Evolutionary conservation across 192 early-diverging fungal species (phyloP), one percentile per base, ranked within the genome.

Genomic region (Lobosporangium transversale): DNA sequence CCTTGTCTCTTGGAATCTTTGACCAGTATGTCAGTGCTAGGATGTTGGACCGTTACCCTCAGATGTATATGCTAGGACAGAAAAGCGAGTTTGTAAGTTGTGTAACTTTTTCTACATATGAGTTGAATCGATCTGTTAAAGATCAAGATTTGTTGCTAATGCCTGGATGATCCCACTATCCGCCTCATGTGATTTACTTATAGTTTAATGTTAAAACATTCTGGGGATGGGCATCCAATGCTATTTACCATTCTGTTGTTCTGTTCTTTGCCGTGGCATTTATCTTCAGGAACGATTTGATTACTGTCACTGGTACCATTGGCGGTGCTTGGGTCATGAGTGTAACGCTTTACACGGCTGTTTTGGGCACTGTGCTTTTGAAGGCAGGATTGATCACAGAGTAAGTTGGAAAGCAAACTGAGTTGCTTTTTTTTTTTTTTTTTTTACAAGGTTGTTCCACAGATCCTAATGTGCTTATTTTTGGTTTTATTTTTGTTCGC

Each of bases 1-100:
- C 97, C 2, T 84, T 98, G 68, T 92, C 90, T 20, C 95, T 99
- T 50, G 97, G 97, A 56, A 90, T 97, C n/a, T 99, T 99, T 84
- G 97, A 99, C 80, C 95, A 97, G 79, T 94, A 90, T 78, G 88
- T 96, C 27, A 92, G 89, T 52, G 93, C 95, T 40, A 88, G 97
- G 62, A 95, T 95, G 85, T 79, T 99, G 26, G 96, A 99, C 78
- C 89, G 91, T 21, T 99, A 99, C 76, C 97, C 97, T 11, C 97
- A 99, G 84, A 89, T 99, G 89, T 99, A 99, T 78, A 89, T 89
- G 88, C 84, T 94, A 42, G 91, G 91, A 20, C 86, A 89, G 74
- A 82, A 75, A 32, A 86, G 84, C 44, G 87, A 88, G 63, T 93
- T 92, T 58, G 81, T 82, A 67, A 79, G 81, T 82, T 23, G 17